phyloP scores from a whole-genome alignment of 495 filamentous ascomycete genomes.

The Pseudotulostoma volvatum region DNA sequence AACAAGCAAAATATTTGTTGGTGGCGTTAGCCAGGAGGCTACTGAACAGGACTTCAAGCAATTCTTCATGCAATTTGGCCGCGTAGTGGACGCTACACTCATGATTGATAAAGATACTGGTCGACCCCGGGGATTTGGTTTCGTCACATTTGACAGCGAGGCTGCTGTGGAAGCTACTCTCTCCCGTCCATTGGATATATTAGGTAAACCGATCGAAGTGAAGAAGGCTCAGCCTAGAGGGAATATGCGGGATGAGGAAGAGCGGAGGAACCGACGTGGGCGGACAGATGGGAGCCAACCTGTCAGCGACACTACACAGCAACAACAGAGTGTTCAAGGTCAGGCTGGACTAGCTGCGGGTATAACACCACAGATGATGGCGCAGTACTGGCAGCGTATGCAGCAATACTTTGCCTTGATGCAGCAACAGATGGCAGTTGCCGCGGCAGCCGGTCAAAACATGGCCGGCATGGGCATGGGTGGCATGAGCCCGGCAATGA shows the following conservation, averaged over 20 bases:
- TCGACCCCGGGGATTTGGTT: slow-evolving; percentile 90
- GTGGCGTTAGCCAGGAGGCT: slow-evolving; percentile 91
- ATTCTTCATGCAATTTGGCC: slow-evolving; percentile 91
- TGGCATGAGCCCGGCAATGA: slow-evolving; percentile 64
- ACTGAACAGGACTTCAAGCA: slow-evolving; percentile 90
- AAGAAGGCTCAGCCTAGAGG: slow-evolving; percentile 95
- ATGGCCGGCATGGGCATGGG: slow-evolving; percentile 45
- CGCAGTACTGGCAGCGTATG: slow-evolving; percentile 93
- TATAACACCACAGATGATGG: slow-evolving; percentile 93
- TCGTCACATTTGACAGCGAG: slow-evolving; percentile 95
- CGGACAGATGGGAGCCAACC: slow-evolving; percentile 43
- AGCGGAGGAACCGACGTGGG: slow-evolving; percentile 32
- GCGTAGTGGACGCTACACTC: slow-evolving; percentile 89
- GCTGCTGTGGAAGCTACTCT: slow-evolving; percentile 87
- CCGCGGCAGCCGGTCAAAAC: slow-evolving; percentile 19
- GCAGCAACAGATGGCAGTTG: slow-evolving; percentile 57
- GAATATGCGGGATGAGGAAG: slow-evolving; percentile 83
- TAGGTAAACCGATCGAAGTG: slow-evolving; percentile 91
- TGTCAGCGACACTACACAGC: slow-evolving; percentile 30
- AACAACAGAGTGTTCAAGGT: slow-evolving; percentile 26
- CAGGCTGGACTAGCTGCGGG: slow-evolving; percentile 33
- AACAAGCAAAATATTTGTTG: slow-evolving; percentile 96
- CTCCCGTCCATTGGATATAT: slow-evolving; percentile 66
- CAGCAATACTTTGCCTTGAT: slow-evolving; percentile 90
- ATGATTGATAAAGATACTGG: slow-evolving; percentile 99